Percentiles rank a stretch among this genome's conserved stretches.
phyloP scores from a whole-genome alignment of 345 rosid species.

The Chamaenerion angustifolium region DNA sequence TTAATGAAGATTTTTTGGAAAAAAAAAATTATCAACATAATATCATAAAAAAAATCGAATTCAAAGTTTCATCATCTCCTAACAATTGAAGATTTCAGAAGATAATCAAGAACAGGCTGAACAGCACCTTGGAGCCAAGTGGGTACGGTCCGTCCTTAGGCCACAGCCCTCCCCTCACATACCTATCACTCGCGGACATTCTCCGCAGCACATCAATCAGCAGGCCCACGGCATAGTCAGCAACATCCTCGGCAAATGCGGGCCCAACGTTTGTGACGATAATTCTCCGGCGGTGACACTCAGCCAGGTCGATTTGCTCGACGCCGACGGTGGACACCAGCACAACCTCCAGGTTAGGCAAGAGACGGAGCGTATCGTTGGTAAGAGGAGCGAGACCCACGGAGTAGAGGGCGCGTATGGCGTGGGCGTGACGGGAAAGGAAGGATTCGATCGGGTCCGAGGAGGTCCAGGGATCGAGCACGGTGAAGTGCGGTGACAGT shows the following conservation, averaged over 20 bases:
- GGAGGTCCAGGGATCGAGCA: constrained; percentile 18
- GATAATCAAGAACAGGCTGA: no score
- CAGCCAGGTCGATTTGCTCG: constrained; percentile 27
- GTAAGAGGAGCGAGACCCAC: constrained; percentile 15
- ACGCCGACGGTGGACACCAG: constrained; percentile 23
- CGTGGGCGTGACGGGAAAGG: constrained; percentile 15
- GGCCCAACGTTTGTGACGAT: constrained; percentile 22
- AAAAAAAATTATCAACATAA: no score
- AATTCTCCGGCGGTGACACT: constrained; percentile 29
- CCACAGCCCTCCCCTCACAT: constrained; percentile 21
- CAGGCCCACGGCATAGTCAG: constrained; percentile 28
- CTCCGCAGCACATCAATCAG: constrained; percentile 26
- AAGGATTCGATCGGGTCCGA: constrained; percentile 13
- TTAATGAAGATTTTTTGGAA: no score
- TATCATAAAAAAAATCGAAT: no score
- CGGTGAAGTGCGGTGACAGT: constrained; percentile 1
- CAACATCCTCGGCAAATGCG: constrained; percentile 27
- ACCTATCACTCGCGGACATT: constrained; percentile 18
- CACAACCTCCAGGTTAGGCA: constrained; percentile 20
- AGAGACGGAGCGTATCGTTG: constrained; percentile 13
- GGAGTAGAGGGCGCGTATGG: constrained; percentile 20
- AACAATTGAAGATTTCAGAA: no score
- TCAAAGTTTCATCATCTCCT: no score
- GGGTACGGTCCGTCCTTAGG: constrained; percentile 13
- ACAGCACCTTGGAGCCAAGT: constrained; percentile 27